Conservation (phyloP, 306 rosid species). For the Sindora glabra region DNA sequence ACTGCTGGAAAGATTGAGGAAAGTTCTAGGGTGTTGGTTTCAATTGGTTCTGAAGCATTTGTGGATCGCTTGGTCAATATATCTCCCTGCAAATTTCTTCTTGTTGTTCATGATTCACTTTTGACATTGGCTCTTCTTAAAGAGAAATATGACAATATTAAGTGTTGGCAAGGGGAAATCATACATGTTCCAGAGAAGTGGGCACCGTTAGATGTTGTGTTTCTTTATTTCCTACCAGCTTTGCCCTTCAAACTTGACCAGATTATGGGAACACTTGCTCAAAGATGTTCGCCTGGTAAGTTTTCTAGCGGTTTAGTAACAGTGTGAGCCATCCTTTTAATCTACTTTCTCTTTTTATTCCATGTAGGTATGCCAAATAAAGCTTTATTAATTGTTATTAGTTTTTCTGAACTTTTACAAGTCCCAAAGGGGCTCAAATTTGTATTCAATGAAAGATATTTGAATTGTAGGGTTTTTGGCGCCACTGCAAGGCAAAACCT, state of each 20-base stretch:
- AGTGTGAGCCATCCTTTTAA: not conserved
- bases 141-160: conserved; percentile 70
- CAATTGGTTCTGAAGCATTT: conserved; percentile 66
- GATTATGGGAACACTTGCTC: conserved; percentile 49
- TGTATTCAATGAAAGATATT: not conserved
- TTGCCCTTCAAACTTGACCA: conserved; percentile 51
- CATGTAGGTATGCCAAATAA: too few relatives aligned
- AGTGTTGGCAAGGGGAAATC: conserved; percentile 94
- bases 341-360: not conserved
- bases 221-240: conserved; percentile 84
- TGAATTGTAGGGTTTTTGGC: not conserved
- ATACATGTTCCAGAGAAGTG: conserved; percentile 62
- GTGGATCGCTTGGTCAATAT: conserved; percentile 52
- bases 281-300: conserved; percentile 47
- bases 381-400: not conserved
- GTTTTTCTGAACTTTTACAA: not conserved
- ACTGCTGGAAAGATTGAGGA: conserved; percentile 55
- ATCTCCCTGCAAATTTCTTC: conserved; percentile 31
- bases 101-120: conserved; percentile 72
- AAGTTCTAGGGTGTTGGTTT: conserved; percentile 59
- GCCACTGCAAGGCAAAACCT: not conserved
- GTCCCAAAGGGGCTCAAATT: not conserved
- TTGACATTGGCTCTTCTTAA: conserved; percentile 52
- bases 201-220: conserved; percentile 63
- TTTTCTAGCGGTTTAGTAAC: not conserved